These are phyloP conservation scores for Geotrichum phurueaensis DNA, from an alignment of 1,139 yeast genomes.

Conservation along the genomic window DNA sequence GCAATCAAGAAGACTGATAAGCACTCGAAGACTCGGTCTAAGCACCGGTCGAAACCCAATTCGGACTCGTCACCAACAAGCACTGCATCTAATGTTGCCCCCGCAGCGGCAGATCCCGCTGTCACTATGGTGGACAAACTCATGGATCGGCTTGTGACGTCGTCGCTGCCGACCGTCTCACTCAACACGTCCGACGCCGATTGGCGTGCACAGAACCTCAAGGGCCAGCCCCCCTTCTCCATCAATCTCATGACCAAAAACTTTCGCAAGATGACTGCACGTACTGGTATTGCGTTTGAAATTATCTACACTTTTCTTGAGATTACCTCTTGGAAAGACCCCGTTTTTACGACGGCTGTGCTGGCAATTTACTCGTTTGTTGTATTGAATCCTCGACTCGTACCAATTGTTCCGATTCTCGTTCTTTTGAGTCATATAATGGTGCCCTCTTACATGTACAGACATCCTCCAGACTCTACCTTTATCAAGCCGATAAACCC, in stretches of 20 bases:
- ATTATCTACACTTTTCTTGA: constrained; percentile 44
- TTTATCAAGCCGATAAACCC: constrained; percentile 17
- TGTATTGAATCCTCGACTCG: constrained; percentile 56
- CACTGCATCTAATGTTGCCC: neutral
- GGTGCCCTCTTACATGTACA: constrained; percentile 62
- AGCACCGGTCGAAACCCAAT: neutral
- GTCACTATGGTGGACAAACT: constrained; percentile 50
- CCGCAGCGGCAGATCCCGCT: neutral
- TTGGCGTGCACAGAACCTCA: constrained; percentile 41
- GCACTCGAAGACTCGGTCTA: neutral
- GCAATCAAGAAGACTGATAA: neutral
- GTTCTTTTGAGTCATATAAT: constrained; percentile 51
- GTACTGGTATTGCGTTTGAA: constrained; percentile 51
- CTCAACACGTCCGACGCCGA: constrained; percentile 33
- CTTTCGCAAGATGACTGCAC: constrained; percentile 56
- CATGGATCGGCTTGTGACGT: constrained; percentile 59
- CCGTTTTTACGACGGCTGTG: constrained; percentile 56
- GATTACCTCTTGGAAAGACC: constrained; percentile 58
- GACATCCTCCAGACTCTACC: constrained; percentile 36
- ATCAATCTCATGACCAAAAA: constrained; percentile 66
- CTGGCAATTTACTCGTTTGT: constrained; percentile 51
- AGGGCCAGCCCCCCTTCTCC: constrained; percentile 61
- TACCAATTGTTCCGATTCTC: constrained; percentile 50
- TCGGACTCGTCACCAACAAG: neutral
- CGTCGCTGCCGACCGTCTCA: constrained; percentile 64